Evolutionary conservation across 2,329 filamentous ascomycete species (phyloP).

Genomic region (Acarospora socialis): DNA sequence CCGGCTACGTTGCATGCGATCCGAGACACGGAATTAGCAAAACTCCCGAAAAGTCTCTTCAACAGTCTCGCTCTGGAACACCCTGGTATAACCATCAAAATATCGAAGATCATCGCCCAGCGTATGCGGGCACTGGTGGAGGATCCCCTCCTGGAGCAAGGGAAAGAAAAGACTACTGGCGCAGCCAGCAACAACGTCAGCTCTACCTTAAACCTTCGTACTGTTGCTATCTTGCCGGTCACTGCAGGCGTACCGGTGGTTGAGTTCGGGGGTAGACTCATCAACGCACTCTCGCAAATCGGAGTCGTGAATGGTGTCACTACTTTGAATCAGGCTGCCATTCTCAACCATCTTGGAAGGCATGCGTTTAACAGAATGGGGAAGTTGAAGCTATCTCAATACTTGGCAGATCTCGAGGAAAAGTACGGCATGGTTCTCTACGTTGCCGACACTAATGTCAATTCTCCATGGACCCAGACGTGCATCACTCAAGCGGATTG

Average conservation of each 20-base stretch:
- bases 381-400: slow-evolving; percentile 88
- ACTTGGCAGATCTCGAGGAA: slow-evolving; percentile 90
- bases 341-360: slow-evolving; percentile 84
- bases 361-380: slow-evolving; percentile 97
- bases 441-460: slow-evolving; percentile 91
- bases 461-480: slow-evolving; percentile 95
- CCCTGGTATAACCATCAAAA: slow-evolving; percentile 95
- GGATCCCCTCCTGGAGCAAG: slow-evolving; percentile 54
- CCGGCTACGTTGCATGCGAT: slow-evolving; percentile 89
- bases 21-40: slow-evolving; percentile 88
- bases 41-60: slow-evolving; percentile 89
- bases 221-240: slow-evolving; percentile 82
- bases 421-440: slow-evolving; percentile 94
- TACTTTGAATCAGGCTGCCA: slow-evolving; percentile 81
- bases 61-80: slow-evolving; percentile 96
- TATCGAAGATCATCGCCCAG: slow-evolving; percentile 94
- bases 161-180: slow-evolving; percentile 45
- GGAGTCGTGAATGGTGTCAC: slow-evolving; percentile 82
- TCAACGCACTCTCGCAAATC: slow-evolving; percentile 79
- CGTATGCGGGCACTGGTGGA: slow-evolving; percentile 84
- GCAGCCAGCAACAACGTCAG: slow-evolving; percentile 53
- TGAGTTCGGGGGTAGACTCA: slow-evolving; percentile 80
- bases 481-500: slow-evolving; percentile 96
- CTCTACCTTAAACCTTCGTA: slow-evolving; percentile 82
- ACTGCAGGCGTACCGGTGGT: slow-evolving; percentile 84